phyloP scores from a whole-genome alignment of 2,329 filamentous ascomycete species.

The Delphinella strobiligena region DNA sequence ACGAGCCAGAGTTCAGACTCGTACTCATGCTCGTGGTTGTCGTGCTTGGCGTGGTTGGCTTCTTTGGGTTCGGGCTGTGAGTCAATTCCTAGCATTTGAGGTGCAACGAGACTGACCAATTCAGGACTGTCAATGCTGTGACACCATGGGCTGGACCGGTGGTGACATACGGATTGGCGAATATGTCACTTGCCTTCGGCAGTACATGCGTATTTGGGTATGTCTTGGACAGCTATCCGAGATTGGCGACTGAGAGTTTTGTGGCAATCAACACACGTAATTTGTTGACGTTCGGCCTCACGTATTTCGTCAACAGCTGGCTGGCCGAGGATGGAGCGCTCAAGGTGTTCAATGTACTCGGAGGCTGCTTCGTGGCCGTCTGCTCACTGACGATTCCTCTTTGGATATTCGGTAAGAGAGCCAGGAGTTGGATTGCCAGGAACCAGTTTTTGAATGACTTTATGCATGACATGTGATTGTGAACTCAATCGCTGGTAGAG shows the following conservation, averaged over 20 bases:
- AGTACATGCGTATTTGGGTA: constrained; percentile 40
- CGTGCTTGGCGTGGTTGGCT: constrained; percentile 31
- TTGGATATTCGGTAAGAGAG: constrained; percentile 39
- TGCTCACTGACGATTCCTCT: constrained; percentile 35
- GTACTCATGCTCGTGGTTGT: constrained; percentile 28
- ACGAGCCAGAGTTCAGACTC: constrained; percentile 23
- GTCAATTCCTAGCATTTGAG: too few species aligned
- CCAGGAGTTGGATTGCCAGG: constrained; percentile 31
- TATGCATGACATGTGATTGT: constrained; percentile 15
- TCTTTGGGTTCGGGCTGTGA: constrained; percentile 37
- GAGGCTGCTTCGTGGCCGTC: constrained; percentile 29
- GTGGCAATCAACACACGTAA: constrained; percentile 41
- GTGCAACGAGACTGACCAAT: too few species aligned
- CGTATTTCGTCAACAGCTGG: constrained; percentile 26
- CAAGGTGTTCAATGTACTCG: constrained; percentile 19
- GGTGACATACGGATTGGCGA: constrained; percentile 37
- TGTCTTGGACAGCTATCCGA: constrained; percentile 36
- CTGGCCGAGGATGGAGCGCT: constrained; percentile 17
- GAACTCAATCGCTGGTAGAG: not conserved
- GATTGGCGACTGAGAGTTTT: constrained; percentile 37
- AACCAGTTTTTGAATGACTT: constrained; percentile 24
- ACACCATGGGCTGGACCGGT: constrained; percentile 39
- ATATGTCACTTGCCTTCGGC: constrained; percentile 36
- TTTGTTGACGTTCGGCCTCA: constrained; percentile 35
- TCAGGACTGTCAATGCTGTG: constrained; percentile 28